Evolutionary conservation across 441 rosid genomes (phyloP), one percentile per base, ranked within the genome.

Genomic region (Dalechampia spathulata): DNA sequence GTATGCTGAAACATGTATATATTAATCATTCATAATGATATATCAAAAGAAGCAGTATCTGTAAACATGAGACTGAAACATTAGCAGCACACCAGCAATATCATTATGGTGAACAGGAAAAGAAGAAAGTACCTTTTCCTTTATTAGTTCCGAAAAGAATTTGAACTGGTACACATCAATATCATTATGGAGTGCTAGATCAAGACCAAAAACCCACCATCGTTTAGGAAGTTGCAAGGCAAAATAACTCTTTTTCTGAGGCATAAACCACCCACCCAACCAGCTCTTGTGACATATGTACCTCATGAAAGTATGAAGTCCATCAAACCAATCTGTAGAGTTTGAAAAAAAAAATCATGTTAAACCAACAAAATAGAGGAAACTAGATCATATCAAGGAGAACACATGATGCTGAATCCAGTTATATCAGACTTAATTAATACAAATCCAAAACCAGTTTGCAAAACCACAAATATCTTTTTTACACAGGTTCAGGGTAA

Each of bases 121-220:
- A 32, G 16, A 65, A 64, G 55, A 49, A 57, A 17, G 38, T 84
- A 89, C 99, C 99, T 87, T 85, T 49, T 78, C 73, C 54, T 75
- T 74, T 53, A 75, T 71, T 61, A 87, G 61, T 68, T 93, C 91
- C 13, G 87, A 69, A 76, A 93, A 93, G 81, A 87, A 93, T 70
- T 90, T 87, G 81, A 93, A 93, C 75, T 93, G 99, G 83, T 87
- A 92, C 51, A 87, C 95, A 73, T 93, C 99, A 75, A 94, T 87
- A 78, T 90, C 99, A 58, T 88, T 83, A 72, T 94, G 99, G 64
- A 94, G 97, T 49, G 99, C 96, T 63, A 87, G 80, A 77, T 94
- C 99, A 75, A 94, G 87, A 78, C 99, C 99, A 74, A 94, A 94
- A 56, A 94, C 78, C 99, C 99, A 94, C 99, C 99, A 94, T 25